Evolutionary conservation across 495 filamentous ascomycete species (phyloP), one percentile per base, ranked within the genome.

Genomic region (Trypethelium eluteriae): DNA sequence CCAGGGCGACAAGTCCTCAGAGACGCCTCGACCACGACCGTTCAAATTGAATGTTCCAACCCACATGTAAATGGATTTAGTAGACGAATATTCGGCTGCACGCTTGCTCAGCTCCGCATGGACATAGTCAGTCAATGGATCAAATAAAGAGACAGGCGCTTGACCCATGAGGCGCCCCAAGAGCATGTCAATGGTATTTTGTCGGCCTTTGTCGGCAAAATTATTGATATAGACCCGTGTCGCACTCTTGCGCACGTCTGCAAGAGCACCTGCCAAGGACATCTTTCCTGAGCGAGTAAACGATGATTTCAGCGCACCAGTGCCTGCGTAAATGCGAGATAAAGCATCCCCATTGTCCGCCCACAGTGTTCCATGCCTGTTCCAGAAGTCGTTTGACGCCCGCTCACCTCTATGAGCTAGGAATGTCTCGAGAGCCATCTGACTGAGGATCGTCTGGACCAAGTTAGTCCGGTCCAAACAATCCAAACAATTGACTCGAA

Each of bases 341-440:
- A 98, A 78, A 14, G 92, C 86, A 80, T 98, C 94, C 38, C 94
- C 94, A 79, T 97, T 97, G 75, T 98, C 94, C n/a, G 94, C 94
- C 94, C 94, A 98, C 2, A 98, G 80, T 66, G 83, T 92, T 38
- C 91, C 91, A 77, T 98, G 94, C 41, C 91, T 81, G 75, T 90
- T 86, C 86, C 92, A 93, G 70, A 98, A 89, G 72, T 98, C 94
- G 1, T 88, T 82, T 39, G 80, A 81, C 2, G 90, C 83, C 5
- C 53, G 59, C 70, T 89, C 83, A 6, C 81, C 83, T 70, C 88
- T 83, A 64, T 93, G 89, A 6, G 78, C 72, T 2, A 96, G 76
- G 67, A 96, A 96, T 0, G 83, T 75, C 70, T 96, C 92, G 2
- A 97, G 79, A 10, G 91, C 91, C 90, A 97, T 91, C 67, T 88